These are phyloP conservation scores for Clausena lansium DNA, from an alignment of 345 rosid genomes.

Conservation along the genomic window DNA sequence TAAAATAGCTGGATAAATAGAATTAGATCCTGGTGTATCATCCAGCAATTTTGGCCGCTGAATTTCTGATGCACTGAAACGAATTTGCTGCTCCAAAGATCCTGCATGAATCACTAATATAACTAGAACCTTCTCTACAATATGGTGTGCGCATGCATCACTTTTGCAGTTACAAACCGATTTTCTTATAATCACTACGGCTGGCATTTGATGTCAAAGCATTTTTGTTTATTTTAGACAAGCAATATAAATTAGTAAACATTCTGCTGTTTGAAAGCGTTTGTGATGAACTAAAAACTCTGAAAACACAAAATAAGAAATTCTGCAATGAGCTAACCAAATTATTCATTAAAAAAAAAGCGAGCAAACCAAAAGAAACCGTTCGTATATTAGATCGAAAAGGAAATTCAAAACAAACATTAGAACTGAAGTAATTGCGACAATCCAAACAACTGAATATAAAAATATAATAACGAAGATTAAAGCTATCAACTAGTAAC, in stretches of 20 bases:
- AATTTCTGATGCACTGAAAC: constrained; percentile 22
- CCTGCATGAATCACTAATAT: constrained; percentile 25
- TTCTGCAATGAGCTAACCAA: background rate
- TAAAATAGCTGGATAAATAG: constrained; percentile 43
- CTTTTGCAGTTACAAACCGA: background rate
- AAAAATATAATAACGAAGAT: background rate
- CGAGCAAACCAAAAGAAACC: background rate
- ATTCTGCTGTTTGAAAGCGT: background rate
- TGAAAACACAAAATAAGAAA: background rate
- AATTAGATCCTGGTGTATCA: constrained; percentile 9
- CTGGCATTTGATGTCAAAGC: background rate
- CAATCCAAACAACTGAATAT: background rate
- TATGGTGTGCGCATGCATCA: background rate
- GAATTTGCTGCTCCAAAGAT: constrained; percentile 19
- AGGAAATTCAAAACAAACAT: background rate
- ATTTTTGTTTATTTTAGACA: background rate
- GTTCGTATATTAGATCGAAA: background rate
- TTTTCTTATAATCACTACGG: background rate
- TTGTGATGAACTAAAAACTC: background rate
- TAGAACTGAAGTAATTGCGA: background rate
- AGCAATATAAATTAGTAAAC: background rate
- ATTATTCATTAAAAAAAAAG: too few species aligned
- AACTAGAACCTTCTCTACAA: background rate
- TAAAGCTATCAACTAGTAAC: background rate
- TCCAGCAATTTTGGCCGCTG: constrained; percentile 8